Evolutionary conservation across 108 stramenopile genomes (phyloP), one percentile per base, ranked within the genome.

Genomic region (Epithemia pelagica): DNA sequence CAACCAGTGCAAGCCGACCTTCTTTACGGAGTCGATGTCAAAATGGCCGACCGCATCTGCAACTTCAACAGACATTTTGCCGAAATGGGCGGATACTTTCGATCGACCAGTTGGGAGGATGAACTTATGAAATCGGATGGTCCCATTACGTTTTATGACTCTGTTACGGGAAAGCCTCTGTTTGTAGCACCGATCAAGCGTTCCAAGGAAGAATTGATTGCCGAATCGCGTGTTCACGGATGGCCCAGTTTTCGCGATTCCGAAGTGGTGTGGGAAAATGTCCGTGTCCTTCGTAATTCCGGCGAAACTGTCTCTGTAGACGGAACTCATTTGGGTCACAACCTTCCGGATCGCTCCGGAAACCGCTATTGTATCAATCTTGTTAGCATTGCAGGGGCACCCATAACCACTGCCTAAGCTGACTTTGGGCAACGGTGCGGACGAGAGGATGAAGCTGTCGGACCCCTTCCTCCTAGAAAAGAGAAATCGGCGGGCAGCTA

Each of bases 321-420:
- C 25, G 65, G 65, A 26, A 69, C 69, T 30, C 72, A 78, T 54
- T 62, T 88, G 8, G 88, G 88, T 1, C 88, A 90, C 67, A 90
- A 90, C 72, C 64, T 90, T 26, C 94, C 88, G 1, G 86, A 91
- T 54, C 28, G 46, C 23, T 83, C 67, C 46, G 95, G 95, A 23
- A 92, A 89, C 64, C 68, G 95, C 46, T 96, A 96, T 56, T 96
- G 96, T 62, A 95, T 96, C 70, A 95, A 96, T 59, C 77, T 96
- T 32, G 94, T 95, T 7, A 83, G 82, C 71, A 85, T 95, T 51
- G 96, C 96, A 1, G 96, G 96, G 5, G 63, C 74, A 27, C 87
- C 87, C 0, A 63, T 59, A 68, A 76, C 15, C 23, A 23, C 58
- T 15, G 52, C 20, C 15, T 52, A 52, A 20, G 20, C 52, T 20